Evolutionary conservation across 2,329 filamentous ascomycete species (phyloP).

Genomic region (Bipolaris victoriae): DNA sequence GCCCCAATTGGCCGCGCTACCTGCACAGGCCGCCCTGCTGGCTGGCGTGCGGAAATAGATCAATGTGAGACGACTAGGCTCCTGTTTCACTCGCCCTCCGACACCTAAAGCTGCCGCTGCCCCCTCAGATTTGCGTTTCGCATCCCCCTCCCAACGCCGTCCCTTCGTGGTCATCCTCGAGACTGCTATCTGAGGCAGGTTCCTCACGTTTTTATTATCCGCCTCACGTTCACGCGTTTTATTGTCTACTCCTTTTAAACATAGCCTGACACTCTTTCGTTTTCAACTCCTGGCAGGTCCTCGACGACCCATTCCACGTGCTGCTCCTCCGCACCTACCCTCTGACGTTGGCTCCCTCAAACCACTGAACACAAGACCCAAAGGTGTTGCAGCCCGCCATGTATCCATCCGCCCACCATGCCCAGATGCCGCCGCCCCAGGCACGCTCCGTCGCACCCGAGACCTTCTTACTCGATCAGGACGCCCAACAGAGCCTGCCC

Average conservation of each 20-base stretch:
- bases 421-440: constrained; percentile 87
- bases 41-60: constrained; percentile 43
- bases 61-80: constrained; percentile 47
- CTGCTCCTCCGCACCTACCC: constrained; percentile 23
- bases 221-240: constrained; percentile 41
- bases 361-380: constrained; percentile 32
- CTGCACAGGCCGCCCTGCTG: constrained; percentile 33
- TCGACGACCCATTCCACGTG: constrained; percentile 40
- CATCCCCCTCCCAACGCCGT: constrained; percentile 42
- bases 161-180: constrained; percentile 43
- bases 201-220: constrained; percentile 26
- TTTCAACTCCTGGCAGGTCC: constrained; percentile 48
- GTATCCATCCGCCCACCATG: constrained; percentile 63
- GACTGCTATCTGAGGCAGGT: constrained; percentile 48
- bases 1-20: constrained; percentile 32
- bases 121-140: constrained; percentile 49
- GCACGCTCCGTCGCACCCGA: constrained; percentile 75
- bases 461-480: constrained; percentile 97
- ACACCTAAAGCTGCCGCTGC: constrained; percentile 50
- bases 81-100: constrained; percentile 50
- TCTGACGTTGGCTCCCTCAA: constrained; percentile 39
- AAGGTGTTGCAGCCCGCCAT: constrained; percentile 52
- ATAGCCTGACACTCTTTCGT: constrained; percentile 47
- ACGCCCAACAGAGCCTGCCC: constrained; percentile 94
- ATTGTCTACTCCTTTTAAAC: constrained; percentile 38